Percentiles rank a stretch among this genome's conserved stretches.
These are phyloP conservation scores for Chamaenerion angustifolium DNA, from an alignment of 345 rosid genomes.

Conservation along the genomic window DNA sequence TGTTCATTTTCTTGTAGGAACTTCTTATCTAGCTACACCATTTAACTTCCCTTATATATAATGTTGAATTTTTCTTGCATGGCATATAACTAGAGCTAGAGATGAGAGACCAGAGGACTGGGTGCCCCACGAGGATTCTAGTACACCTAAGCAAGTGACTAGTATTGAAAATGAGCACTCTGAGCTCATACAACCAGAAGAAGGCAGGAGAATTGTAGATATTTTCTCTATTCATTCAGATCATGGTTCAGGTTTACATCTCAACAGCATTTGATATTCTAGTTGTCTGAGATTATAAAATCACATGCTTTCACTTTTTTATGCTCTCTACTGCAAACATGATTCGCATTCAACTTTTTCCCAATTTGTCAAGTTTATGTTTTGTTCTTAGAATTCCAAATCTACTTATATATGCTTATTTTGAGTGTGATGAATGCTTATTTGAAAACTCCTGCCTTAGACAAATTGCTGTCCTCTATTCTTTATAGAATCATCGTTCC, in stretches of 20 bases:
- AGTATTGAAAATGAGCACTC: slow-evolving; percentile 25
- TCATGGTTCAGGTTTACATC: slow-evolving; percentile 27
- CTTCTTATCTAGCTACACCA: neutral
- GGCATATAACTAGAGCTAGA: slow-evolving; percentile 33
- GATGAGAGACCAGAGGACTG: slow-evolving; percentile 83
- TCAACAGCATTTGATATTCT: slow-evolving; percentile 3
- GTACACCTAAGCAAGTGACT: slow-evolving; percentile 16
- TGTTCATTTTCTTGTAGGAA: too few relatives aligned
- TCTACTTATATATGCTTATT: too few relatives aligned
- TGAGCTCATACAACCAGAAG: slow-evolving; percentile 27
- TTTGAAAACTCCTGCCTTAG: too few relatives aligned
- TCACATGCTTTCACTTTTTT: too few relatives aligned
- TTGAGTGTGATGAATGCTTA: too few relatives aligned
- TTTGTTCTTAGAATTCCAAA: too few relatives aligned
- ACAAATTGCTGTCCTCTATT: too few relatives aligned
- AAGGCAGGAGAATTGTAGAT: slow-evolving; percentile 48
- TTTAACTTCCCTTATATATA: slow-evolving; percentile 5
- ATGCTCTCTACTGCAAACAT: too few relatives aligned
- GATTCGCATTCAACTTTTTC: too few relatives aligned
- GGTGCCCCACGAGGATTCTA: slow-evolving; percentile 62
- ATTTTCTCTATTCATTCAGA: slow-evolving; percentile 70
- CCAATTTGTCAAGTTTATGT: too few relatives aligned
- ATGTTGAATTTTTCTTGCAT: slow-evolving; percentile 11
- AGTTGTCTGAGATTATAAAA: neutral
- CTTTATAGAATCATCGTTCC: too few relatives aligned